phyloP scores from a whole-genome alignment of 2,329 filamentous ascomycete species.

The Cyanodermella asteris region DNA sequence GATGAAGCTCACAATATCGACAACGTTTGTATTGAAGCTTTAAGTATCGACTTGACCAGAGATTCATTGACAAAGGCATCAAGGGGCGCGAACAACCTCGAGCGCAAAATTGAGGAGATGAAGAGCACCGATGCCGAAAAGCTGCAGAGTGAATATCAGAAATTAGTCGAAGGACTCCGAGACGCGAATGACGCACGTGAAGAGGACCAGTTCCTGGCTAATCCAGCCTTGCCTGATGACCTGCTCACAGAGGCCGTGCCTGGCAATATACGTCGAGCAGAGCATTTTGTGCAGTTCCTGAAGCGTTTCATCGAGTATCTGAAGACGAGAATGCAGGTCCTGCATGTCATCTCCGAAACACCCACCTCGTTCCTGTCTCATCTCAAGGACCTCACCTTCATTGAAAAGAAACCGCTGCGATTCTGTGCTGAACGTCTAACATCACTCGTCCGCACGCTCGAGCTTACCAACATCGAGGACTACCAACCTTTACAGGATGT shows the following conservation, averaged over 20 bases:
- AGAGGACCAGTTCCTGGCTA: conserved; percentile 93
- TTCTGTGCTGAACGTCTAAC: conserved; percentile 92
- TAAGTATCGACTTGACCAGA: conserved; percentile 92
- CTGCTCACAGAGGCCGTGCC: conserved; percentile 87
- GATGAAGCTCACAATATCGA: conserved; percentile 99
- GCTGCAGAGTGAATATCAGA: conserved; percentile 83
- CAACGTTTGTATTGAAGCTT: conserved; percentile 94
- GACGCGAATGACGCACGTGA: conserved; percentile 75
- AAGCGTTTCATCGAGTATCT: conserved; percentile 96
- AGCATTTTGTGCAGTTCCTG: conserved; percentile 87
- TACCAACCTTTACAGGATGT: conserved; percentile 94
- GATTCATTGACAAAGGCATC: conserved; percentile 83
- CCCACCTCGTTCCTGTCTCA: conserved; percentile 84
- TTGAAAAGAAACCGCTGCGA: conserved; percentile 80
- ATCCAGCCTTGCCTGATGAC: conserved; percentile 77
- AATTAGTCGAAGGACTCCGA: conserved; percentile 75
- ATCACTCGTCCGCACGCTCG: conserved; percentile 80
- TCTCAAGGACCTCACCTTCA: conserved; percentile 87
- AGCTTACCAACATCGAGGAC: conserved; percentile 94
- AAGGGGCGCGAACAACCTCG: conserved; percentile 72
- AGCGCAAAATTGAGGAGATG: conserved; percentile 82
- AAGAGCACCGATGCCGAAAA: conserved; percentile 89
- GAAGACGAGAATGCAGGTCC: conserved; percentile 94
- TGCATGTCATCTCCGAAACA: conserved; percentile 92
- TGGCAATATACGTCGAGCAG: conserved; percentile 84